Evolutionary conservation across 2,329 filamentous ascomycete species (phyloP).

Genomic region (Chaetothyriales sp.): DNA sequence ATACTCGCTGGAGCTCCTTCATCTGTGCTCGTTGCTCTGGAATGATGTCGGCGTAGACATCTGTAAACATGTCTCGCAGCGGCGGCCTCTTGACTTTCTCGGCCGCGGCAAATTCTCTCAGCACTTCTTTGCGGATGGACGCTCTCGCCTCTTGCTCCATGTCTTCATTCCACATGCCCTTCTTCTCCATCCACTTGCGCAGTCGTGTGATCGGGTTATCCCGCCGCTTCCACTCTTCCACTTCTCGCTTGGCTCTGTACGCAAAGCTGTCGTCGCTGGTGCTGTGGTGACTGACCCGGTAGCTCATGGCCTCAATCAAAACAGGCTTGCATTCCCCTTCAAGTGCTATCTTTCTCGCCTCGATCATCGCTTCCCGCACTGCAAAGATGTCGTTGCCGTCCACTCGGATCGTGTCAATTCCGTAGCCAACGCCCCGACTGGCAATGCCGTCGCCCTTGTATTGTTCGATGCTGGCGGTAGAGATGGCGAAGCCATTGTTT

Average conservation of each 20-base stretch:
- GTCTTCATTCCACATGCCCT: conserved; percentile 70
- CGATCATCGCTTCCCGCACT: conserved; percentile 64
- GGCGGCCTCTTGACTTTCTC: conserved; percentile 43
- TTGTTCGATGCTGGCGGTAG: conserved; percentile 76
- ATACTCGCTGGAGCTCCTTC: conserved; percentile 55
- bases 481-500: conserved; percentile 88
- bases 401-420: conserved; percentile 83
- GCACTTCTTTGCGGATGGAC: conserved; percentile 55
- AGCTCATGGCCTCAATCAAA: conserved; percentile 90
- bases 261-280: conserved; percentile 95
- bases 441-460: conserved; percentile 88
- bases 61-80: conserved; percentile 53
- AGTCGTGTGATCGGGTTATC: conserved; percentile 79
- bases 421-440: conserved; percentile 72
- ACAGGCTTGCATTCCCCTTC: conserved; percentile 69
- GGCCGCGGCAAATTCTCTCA: conserved; percentile 69
- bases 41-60: conserved; percentile 79
- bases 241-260: conserved; percentile 82
- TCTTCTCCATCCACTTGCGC: conserved; percentile 79
- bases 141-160: conserved; percentile 62
- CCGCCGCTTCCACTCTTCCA: conserved; percentile 82
- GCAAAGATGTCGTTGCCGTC: conserved; percentile 94
- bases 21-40: conserved; percentile 67
- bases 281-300: conserved; percentile 94
- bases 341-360: conserved; percentile 65